Conservation (phyloP, 352 stramenopile genomes). For the Halophytophthora batemanensis region DNA sequence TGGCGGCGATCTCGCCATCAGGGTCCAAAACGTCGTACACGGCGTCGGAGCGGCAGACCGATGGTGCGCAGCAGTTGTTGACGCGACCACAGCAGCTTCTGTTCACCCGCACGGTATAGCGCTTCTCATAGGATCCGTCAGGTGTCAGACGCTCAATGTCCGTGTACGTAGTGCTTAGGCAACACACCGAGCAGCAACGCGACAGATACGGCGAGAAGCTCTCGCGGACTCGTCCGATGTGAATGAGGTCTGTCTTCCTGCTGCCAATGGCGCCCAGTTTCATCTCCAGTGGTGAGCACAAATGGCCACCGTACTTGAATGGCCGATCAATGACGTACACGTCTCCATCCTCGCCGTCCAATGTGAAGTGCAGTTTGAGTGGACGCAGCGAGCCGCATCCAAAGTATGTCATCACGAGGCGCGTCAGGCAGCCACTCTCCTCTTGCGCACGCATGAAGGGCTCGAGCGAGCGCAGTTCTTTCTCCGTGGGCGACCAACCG, state of each 20-base stretch:
- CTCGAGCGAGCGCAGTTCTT: conserved; percentile 49
- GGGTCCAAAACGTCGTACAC: conserved; percentile 66
- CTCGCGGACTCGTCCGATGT: conserved; percentile 46
- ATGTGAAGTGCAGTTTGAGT: conserved; percentile 43
- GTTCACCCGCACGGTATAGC: conserved; percentile 52
- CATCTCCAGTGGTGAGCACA: conserved; percentile 49
- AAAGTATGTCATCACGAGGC: conserved; percentile 30
- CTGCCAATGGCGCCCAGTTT: conserved; percentile 22
- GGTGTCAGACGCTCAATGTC: conserved; percentile 52
- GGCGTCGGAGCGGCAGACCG: conserved; percentile 58
- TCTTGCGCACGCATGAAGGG: conserved; percentile 47
- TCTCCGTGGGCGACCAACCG: conserved; percentile 39
- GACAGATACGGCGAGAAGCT: conserved; percentile 54
- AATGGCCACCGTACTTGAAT: conserved; percentile 31
- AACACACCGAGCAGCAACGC: conserved; percentile 38
- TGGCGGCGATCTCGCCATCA: conserved; percentile 44
- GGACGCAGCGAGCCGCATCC: conserved; percentile 39
- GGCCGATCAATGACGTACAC: conserved; percentile 47
- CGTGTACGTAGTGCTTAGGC: conserved; percentile 59
- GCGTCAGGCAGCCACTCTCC: conserved; percentile 32
- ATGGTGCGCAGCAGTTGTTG: conserved; percentile 71
- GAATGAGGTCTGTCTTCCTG: conserved; percentile 12
- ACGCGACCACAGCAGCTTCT: conserved; percentile 52
- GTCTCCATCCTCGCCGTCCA: conserved; percentile 34
- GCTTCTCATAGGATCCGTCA: conserved; percentile 51